Percentiles rank a stretch among this genome's conserved stretches.
phyloP scores from a whole-genome alignment of 78 protist genomes.

The Cavenderia fasciculata region DNA sequence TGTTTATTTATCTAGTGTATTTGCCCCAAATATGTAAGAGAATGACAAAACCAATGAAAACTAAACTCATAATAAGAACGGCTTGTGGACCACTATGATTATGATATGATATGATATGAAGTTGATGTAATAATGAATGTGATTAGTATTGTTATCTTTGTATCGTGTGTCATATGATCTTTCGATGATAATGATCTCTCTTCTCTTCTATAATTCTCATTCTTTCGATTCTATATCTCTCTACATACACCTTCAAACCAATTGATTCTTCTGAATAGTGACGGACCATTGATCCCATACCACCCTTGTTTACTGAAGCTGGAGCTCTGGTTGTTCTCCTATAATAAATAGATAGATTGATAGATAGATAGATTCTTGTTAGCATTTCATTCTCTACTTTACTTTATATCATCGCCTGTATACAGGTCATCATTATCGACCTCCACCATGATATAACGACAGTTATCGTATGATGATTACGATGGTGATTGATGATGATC shows the following conservation, averaged over 20 bases:
- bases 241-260: conserved; percentile 65
- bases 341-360: not conserved
- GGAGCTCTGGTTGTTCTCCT: conserved; percentile 66
- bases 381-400: too few relatives aligned
- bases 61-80: conserved; percentile 42
- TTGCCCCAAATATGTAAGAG: conserved; percentile 68
- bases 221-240: too few relatives aligned
- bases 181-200: too few relatives aligned
- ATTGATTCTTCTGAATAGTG: conserved; percentile 51
- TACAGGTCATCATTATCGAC: too few relatives aligned
- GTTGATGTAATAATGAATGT: not conserved
- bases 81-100: conserved; percentile 66
- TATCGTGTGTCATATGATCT: too few relatives aligned
- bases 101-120: not conserved
- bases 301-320: conserved; percentile 63
- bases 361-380: too few relatives aligned
- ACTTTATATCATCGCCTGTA: too few relatives aligned
- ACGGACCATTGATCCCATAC: conserved; percentile 10
- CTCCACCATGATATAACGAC: too few relatives aligned
- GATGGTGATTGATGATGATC: too few relatives aligned
- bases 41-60: conserved; percentile 59
- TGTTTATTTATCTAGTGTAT: conserved; percentile 44
- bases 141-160: not conserved
- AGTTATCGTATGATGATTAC: too few relatives aligned
- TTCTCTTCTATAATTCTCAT: too few relatives aligned